Evolutionary conservation across 2,329 filamentous ascomycete genomes (phyloP).

Genomic region (Xylaria sp.): DNA sequence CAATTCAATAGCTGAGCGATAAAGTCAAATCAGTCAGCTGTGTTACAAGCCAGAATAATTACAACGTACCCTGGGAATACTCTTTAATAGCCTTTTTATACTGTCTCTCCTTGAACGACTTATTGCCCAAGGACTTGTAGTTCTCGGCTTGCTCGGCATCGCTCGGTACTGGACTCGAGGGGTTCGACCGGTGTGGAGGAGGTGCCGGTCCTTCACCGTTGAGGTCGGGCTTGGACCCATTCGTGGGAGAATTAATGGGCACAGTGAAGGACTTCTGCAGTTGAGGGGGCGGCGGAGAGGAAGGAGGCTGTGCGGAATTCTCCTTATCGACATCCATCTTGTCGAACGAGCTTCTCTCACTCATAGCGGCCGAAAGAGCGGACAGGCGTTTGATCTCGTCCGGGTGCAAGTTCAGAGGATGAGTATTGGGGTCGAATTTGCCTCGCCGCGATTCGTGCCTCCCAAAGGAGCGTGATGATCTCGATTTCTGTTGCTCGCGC

Average conservation of each 20-base stretch:
- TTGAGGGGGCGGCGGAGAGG: conserved; percentile 64
- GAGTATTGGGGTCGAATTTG: conserved; percentile 74
- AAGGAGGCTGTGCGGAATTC: conserved; percentile 59
- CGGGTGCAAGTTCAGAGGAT: conserved; percentile 89
- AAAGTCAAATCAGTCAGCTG: conserved; percentile 34
- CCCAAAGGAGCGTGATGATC: conserved; percentile 57
- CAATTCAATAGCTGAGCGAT: conserved; percentile 83
- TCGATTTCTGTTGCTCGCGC: conserved; percentile 52
- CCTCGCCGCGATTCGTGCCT: conserved; percentile 63
- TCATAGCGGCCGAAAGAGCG: conserved; percentile 70
- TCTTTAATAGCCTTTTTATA: conserved; percentile 89
- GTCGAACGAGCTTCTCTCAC: conserved; percentile 63
- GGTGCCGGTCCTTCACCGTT: conserved; percentile 68
- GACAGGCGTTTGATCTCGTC: conserved; percentile 85
- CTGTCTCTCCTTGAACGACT: conserved; percentile 95
- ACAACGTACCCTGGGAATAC: conserved; percentile 84
- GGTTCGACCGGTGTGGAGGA: conserved; percentile 76
- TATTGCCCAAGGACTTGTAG: conserved; percentile 93
- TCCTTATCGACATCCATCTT: conserved; percentile 81
- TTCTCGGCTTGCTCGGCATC: conserved; percentile 82
- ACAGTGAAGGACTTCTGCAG: conserved; percentile 55
- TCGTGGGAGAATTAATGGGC: conserved; percentile 59
- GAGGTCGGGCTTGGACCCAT: conserved; percentile 56
- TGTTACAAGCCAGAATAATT: conserved; percentile 9
- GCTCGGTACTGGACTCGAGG: conserved; percentile 65